These are phyloP conservation scores for Phytophthora quininea DNA, from an alignment of 352 stramenopile species.

Conservation along the genomic window DNA sequence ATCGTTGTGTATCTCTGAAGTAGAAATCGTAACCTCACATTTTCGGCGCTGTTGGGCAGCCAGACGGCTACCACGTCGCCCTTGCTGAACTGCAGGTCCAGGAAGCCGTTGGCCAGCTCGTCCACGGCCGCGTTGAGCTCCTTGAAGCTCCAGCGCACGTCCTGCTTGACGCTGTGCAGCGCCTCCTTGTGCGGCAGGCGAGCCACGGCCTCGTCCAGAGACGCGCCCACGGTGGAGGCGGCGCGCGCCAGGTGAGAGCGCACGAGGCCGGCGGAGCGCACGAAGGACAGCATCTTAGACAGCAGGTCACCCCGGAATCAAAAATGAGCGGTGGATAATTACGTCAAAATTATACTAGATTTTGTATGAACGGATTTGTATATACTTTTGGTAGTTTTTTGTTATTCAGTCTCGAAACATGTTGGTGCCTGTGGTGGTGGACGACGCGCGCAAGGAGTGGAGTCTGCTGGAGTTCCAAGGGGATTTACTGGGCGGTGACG, in stretches of 20 bases:
- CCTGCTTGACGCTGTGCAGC: constrained; percentile 82
- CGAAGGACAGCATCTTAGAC: constrained; percentile 62
- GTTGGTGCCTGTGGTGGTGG: constrained; percentile 70
- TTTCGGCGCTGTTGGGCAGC: constrained; percentile 86
- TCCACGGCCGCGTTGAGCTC: constrained; percentile 79
- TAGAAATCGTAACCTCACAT: constrained; percentile 34
- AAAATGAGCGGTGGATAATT: constrained; percentile 29
- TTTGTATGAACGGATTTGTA: too few species aligned
- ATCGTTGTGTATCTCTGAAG: neutral
- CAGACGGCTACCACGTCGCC: constrained; percentile 84
- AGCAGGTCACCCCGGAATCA: constrained; percentile 23
- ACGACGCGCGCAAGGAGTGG: constrained; percentile 75
- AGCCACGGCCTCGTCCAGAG: constrained; percentile 76
- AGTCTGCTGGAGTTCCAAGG: constrained; percentile 87
- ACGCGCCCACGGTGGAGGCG: constrained; percentile 68
- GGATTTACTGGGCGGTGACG: constrained; percentile 49
- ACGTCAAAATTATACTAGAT: too few species aligned
- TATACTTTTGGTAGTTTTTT: neutral
- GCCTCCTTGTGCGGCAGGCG: constrained; percentile 88
- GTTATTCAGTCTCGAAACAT: constrained; percentile 26
- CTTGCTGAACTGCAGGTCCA: constrained; percentile 71
- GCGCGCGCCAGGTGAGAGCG: constrained; percentile 41
- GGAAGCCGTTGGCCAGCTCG: constrained; percentile 80
- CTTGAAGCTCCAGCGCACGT: constrained; percentile 87
- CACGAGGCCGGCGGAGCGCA: constrained; percentile 62